A percentile compares a stretch with the other conserved stretches of the same genome.
These are phyloP conservation scores for Claviceps sp. DNA, from an alignment of 2,329 filamentous ascomycete genomes.

Conservation along the genomic window DNA sequence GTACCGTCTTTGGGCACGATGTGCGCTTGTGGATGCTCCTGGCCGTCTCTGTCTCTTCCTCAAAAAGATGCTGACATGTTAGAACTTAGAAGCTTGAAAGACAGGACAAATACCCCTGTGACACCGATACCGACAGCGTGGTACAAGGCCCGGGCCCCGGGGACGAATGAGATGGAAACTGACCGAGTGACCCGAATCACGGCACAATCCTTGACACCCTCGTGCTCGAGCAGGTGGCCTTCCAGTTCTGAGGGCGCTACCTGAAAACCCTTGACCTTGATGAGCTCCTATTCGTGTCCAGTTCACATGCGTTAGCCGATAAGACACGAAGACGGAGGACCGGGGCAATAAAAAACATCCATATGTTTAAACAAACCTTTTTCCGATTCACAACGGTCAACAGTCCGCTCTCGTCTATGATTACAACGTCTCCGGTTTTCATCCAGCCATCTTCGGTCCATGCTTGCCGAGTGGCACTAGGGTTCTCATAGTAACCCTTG, in stretches of 20 bases:
- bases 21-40: slow-evolving; percentile 35
- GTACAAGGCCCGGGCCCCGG: too few relatives aligned
- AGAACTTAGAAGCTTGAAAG: not conserved
- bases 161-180: not conserved
- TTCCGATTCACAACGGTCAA: not conserved
- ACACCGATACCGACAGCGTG: too few relatives aligned
- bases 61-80: not conserved
- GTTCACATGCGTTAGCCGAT: slow-evolving; percentile 52
- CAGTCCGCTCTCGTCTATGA: not conserved
- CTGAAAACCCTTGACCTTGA: slow-evolving; percentile 70
- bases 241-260: slow-evolving; percentile 71
- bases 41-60: not conserved
- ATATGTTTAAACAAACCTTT: not conserved
- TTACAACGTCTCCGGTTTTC: not conserved
- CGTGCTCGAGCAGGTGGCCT: slow-evolving; percentile 58
- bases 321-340: too few relatives aligned
- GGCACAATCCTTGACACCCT: slow-evolving; percentile 57
- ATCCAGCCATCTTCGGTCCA: not conserved
- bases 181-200: slow-evolving; percentile 36
- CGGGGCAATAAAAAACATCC: too few relatives aligned
- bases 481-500: not conserved
- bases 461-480: not conserved
- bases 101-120: not conserved
- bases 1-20: not conserved
- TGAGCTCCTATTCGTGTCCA: slow-evolving; percentile 59